Evolutionary conservation across 805 yeast genomes (phyloP), one percentile per base, ranked within the genome.

Genomic region (Hanseniaspora occidentalis): DNA sequence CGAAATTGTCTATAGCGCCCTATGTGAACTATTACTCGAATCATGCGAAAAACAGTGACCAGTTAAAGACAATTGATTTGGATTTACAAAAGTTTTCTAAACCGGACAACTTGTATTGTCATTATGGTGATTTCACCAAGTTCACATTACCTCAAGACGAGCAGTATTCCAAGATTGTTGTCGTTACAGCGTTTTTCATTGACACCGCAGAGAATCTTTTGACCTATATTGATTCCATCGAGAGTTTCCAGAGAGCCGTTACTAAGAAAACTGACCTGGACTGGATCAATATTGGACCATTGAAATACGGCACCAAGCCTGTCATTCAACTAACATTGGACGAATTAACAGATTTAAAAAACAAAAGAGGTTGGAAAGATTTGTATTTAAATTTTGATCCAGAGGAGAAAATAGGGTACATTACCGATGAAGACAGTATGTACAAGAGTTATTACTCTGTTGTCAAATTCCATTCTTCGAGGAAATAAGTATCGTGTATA

Each of bases 241-340:
- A 71, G 42, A 50, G 56, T 9, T 50, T 79, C 26, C 38, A 41
- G 18, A 37, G 36, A 23, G 17, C 8, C 18, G 13, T 29, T 10
- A 10, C 33, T 5, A 59, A 66, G 9, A 51, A 52, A 7, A 65
- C 62, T 7, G 38, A 50, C 27, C 38, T 37, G 17, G 63, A 62
- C 13, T 89, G 97, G 97, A 74, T 89, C 46, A 89, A 92, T 54
- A 67, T 77, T 11, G 98, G 98, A 0, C 98, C 98, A 0, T 65
- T 92, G 45, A 82, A 88, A 57, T 89, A 92, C 65, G 96, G 96
- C 1, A 75, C 85, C 2, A 82, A 86, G 40, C 77, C 95, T 37
- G 66, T 71, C 54, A 75, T 79, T 23, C 95, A 88, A 55, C 62
- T 85, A 23, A 77, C 77, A 31, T 64, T 72, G 11, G 79, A 79